A percentile compares a stretch with the other conserved stretches of the same genome.
Evolutionary conservation across 805 yeast species (phyloP).

Genomic region (Geotrichum ghanense): DNA sequence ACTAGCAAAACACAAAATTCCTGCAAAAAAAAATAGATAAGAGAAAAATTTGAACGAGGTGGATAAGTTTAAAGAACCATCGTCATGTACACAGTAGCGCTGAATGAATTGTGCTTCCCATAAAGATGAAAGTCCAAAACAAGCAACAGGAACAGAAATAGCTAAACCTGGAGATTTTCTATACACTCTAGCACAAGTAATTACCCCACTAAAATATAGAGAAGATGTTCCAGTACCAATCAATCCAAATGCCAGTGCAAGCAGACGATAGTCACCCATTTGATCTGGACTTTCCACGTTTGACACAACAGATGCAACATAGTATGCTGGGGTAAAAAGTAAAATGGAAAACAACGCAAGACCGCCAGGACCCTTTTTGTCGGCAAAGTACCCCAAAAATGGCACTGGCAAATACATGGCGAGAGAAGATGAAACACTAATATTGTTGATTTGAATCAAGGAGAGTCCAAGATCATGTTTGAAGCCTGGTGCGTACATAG

Average conservation of each 20-base stretch:
- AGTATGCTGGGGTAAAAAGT: slow-evolving; percentile 60
- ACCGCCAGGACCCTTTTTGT: slow-evolving; percentile 72
- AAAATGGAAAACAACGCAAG: slow-evolving; percentile 50
- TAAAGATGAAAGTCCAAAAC: slow-evolving; percentile 74
- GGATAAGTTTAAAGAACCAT: slow-evolving; percentile 11
- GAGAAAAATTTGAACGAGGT: slow-evolving; percentile 16
- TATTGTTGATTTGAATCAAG: slow-evolving; percentile 57
- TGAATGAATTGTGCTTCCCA: slow-evolving; percentile 50
- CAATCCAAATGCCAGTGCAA: slow-evolving; percentile 18
- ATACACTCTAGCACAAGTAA: slow-evolving; percentile 79
- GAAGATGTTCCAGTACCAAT: slow-evolving; percentile 31
- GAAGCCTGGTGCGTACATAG: slow-evolving; percentile 66
- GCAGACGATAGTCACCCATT: not conserved
- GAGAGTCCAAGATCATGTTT: slow-evolving; percentile 45
- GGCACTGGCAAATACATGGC: slow-evolving; percentile 87
- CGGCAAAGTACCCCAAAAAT: slow-evolving; percentile 68
- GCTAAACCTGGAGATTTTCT: slow-evolving; percentile 69
- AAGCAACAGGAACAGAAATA: slow-evolving; percentile 79
- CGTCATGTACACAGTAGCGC: slow-evolving; percentile 14
- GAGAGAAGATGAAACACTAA: slow-evolving; percentile 60
- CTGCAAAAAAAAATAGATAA: slow-evolving; percentile 14
- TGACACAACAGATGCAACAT: slow-evolving; percentile 33
- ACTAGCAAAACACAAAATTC: slow-evolving; percentile 17
- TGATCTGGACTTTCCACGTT: slow-evolving; percentile 13
- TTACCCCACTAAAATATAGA: slow-evolving; percentile 25